Evolutionary conservation across 805 yeast species (phyloP), one percentile per base, ranked within the genome.

Genomic region (Suhomyces sp.): DNA sequence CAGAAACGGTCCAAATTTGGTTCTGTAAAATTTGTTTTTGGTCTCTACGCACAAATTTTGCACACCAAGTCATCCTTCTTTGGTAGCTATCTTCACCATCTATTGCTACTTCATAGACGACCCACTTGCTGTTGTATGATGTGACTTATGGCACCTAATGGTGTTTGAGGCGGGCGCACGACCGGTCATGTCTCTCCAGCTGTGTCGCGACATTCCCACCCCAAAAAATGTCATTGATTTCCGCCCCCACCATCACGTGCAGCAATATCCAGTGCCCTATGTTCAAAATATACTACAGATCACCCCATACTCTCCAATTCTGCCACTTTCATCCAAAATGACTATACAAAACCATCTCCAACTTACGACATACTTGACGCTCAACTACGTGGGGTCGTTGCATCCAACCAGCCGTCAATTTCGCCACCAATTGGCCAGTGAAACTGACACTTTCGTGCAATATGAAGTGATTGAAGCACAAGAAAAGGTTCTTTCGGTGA

Each of bases 281-380:
- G n/a, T n/a, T n/a, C n/a, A n/a, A n/a, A n/a, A n/a, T n/a, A n/a
- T n/a, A n/a, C n/a, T n/a, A n/a, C n/a, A n/a, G n/a, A n/a, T n/a
- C n/a, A n/a, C n/a, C n/a, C n/a, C n/a, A n/a, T n/a, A n/a, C n/a
- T n/a, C n/a, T n/a, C n/a, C n/a, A n/a, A n/a, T n/a, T n/a, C n/a
- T n/a, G n/a, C n/a, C n/a, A n/a, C n/a, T n/a, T n/a, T n/a, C n/a
- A n/a, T n/a, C n/a, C 9, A 12, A 9, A 5, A 25, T 25, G 28
- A 19, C 29, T 9, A 26, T 26, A 11, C 20, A 47, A 21, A 47
- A 33, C 25, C 56, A 51, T 38, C 48, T 49, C 29, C 43, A 54
- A 35, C 48, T 58, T 30, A 51, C 60, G 1, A 36, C 42, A 13
- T 36, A 40, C 22, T 39, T 58, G 33, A 40, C 53, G 20, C 39